Conservation (phyloP, 257 asterid genomes). For the Coffea canephora region DNA sequence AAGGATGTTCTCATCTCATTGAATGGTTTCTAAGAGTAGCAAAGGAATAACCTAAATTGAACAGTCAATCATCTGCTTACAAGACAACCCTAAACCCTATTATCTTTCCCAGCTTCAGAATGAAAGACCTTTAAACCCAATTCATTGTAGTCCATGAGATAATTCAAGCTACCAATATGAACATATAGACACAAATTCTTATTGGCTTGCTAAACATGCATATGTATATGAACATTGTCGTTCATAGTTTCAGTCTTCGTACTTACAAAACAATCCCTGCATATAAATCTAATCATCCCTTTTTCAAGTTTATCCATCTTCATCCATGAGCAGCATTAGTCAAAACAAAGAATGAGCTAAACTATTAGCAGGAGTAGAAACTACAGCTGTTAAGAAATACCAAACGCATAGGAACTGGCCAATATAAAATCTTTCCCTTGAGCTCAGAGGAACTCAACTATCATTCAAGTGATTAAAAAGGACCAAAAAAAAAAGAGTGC, state of each 20-base stretch:
- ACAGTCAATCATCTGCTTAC: neutral
- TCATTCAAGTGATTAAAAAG: neutral
- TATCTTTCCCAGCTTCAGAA: neutral
- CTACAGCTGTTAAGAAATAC: no score
- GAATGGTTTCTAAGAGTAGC: neutral
- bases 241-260: neutral
- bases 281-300: neutral
- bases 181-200: neutral
- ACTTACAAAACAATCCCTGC: neutral
- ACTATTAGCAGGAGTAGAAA: no score
- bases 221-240: neutral
- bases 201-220: neutral
- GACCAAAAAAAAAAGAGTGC: neutral
- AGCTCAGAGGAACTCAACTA: no score
- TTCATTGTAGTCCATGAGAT: neutral
- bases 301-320: neutral
- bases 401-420: no score
- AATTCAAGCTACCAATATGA: neutral
- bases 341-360: no score
- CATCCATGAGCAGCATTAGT: neutral
- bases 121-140: neutral
- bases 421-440: neutral
- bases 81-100: neutral
- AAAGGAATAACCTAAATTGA: neutral
- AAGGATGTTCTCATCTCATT: neutral